Base-by-base conservation (phyloP, 139 green algal genomes). In the Diplosphaera chodatii region DNA sequence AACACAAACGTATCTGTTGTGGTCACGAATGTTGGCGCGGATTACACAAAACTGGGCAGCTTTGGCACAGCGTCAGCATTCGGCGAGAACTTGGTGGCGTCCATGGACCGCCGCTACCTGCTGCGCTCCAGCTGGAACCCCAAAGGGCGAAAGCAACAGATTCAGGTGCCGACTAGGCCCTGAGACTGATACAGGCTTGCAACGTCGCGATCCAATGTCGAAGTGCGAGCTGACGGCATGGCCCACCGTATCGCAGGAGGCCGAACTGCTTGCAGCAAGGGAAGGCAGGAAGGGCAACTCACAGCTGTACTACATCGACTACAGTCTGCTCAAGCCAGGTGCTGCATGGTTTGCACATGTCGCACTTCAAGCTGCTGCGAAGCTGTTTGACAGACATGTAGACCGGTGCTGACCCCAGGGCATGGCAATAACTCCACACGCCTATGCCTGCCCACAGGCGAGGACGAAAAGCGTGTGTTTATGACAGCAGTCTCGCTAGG, bases 61-160 rank as follows among this genome's bases (percentile, higher is more conserved):
- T 88, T 88, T 76, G 82, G 82, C 15, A 71, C 59, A 25, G 71
- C 77, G 31, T 69, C 80, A n/a, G 65, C 76, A 25, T 88, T 88
- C 79, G 82, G 82, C 21, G 29, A 70, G 18, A 81, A 76, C 40
- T 62, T 88, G 55, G 80, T 88, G 55, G 73, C 67, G 1, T 80
- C 74, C 23, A 82, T 87, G 81, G 81, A 87, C 74, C 69, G 75
- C 6, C 74, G 68, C 55, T 87, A 68, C 55, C 32, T 82, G 41
- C 32, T 32, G 2, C 30, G 63, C 34, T 21, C 48, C 18, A 25
- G 16, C 8, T 20, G 27, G 30, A 15, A 28, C 28, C 29, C n/a
- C 67, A 65, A 65, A 15, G n/a, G 67, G 0, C 25, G 22, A 4
- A 32, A 32, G 27, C 4, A 72, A 13, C 27, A 27, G 23, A 30